A percentile compares a stretch with the other conserved stretches of the same genome.
Evolutionary conservation across 2,329 filamentous ascomycete genomes (phyloP).

Genomic region (Epichloe brachyelytri): DNA sequence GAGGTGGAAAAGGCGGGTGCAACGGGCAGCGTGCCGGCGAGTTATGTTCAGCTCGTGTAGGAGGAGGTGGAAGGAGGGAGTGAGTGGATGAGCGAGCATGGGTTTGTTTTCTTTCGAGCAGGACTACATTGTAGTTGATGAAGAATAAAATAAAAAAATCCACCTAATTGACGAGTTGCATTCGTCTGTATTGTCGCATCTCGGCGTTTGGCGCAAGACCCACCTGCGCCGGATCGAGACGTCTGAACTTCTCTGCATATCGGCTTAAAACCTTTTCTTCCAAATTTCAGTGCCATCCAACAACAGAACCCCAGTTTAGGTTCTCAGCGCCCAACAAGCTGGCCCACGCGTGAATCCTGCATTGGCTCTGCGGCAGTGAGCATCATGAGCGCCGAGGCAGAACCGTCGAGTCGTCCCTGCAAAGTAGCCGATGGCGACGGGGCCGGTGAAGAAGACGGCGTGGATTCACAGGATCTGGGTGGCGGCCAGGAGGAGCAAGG

Average conservation of each 20-base stretch:
- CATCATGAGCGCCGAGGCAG: slow-evolving; percentile 1
- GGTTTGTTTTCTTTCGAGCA: neutral
- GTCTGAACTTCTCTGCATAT: neutral
- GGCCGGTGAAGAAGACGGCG: slow-evolving; percentile 7
- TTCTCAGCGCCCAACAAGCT: no score
- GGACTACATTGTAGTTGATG: neutral
- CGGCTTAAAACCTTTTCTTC: neutral
- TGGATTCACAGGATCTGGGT: neutral
- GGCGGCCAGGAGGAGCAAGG: neutral
- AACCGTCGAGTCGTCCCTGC: neutral
- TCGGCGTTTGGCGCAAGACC: neutral
- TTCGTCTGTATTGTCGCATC: no score
- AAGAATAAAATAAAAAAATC: neutral
- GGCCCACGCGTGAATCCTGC: no score
- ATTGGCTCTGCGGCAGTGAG: no score
- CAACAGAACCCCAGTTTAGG: no score
- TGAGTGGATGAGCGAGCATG: slow-evolving; percentile 8
- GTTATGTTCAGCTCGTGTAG: slow-evolving; percentile 71
- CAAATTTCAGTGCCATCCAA: no score
- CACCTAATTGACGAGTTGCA: neutral
- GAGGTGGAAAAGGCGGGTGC: slow-evolving; percentile 88
- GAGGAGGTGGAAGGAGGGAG: slow-evolving; percentile 7
- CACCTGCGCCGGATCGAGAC: neutral
- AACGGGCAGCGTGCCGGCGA: slow-evolving; percentile 82
- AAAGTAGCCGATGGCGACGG: neutral